phyloP scores from a whole-genome alignment of 2,329 filamentous ascomycete genomes.

The Thyridium curvatum region DNA sequence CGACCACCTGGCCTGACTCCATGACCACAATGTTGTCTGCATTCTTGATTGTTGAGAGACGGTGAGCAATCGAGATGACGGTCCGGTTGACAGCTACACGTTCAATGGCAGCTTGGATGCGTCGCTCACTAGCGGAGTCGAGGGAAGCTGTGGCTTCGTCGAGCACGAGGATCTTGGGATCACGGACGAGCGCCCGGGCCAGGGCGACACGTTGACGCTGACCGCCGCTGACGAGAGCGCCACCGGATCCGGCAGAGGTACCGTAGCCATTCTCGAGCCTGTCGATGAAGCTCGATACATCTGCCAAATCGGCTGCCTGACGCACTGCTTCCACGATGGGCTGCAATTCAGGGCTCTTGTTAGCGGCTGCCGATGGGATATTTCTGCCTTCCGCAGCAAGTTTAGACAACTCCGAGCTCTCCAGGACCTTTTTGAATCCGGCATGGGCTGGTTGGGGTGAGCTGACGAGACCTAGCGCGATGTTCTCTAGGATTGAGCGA shows the following conservation, averaged over 20 bases:
- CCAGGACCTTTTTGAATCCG: constrained; percentile 28
- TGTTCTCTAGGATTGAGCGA: constrained; percentile 33
- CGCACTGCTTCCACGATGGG: constrained; percentile 40
- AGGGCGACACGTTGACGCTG: constrained; percentile 52
- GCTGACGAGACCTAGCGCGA: constrained; percentile 32
- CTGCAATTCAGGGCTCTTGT: constrained; percentile 10
- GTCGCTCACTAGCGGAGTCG: constrained; percentile 50
- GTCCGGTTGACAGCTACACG: constrained; percentile 37
- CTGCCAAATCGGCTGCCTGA: constrained; percentile 45
- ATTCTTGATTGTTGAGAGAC: constrained; percentile 44
- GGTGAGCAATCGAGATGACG: constrained; percentile 55
- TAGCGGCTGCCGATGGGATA: constrained; percentile 11
- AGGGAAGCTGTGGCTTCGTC: constrained; percentile 53
- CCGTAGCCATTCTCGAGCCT: constrained; percentile 46
- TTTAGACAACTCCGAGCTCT: constrained; percentile 33
- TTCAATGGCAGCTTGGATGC: constrained; percentile 44
- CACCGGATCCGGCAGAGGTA: constrained; percentile 45
- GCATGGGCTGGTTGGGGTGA: constrained; percentile 22
- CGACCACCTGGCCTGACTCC: constrained; percentile 45
- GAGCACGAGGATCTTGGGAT: constrained; percentile 2
- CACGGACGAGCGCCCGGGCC: constrained; percentile 3
- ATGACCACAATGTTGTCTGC: constrained; percentile 58
- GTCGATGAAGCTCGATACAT: constrained; percentile 50
- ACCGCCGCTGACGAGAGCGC: constrained; percentile 50
- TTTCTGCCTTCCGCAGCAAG: constrained; percentile 29